Evolutionary conservation across 2,329 filamentous ascomycete genomes (phyloP).

Genomic region (Escovopsis sp.): DNA sequence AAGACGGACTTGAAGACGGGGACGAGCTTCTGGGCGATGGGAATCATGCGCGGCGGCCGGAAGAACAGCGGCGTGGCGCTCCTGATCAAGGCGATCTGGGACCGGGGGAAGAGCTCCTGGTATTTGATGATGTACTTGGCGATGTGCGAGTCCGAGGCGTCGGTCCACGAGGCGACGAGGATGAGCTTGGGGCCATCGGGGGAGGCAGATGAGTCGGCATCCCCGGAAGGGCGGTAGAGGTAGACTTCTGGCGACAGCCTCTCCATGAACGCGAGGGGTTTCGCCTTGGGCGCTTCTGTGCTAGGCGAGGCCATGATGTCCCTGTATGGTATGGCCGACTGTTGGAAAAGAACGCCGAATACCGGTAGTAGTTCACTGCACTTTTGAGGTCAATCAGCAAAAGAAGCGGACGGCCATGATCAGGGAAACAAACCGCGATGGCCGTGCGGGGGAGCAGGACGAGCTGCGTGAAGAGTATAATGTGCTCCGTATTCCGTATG

Average conservation of each 20-base stretch:
- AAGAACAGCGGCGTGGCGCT: constrained; percentile 5
- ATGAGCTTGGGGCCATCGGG: constrained; percentile 22
- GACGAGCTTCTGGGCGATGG: not conserved
- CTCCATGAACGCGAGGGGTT: constrained; percentile 1
- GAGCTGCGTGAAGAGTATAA: too few relatives aligned
- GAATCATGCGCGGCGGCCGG: not conserved
- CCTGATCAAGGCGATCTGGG: constrained; percentile 27
- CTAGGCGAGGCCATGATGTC: not conserved
- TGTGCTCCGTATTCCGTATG: too few relatives aligned
- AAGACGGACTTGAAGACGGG: not conserved
- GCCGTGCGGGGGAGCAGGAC: too few relatives aligned
- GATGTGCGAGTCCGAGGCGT: constrained; percentile 26
- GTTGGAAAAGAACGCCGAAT: too few relatives aligned
- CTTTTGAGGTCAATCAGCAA: too few relatives aligned
- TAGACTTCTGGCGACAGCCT: not conserved
- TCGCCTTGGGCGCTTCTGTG: not conserved
- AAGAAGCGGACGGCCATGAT: too few relatives aligned
- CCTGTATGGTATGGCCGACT: too few relatives aligned
- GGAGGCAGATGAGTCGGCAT: not conserved
- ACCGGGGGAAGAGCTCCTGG: constrained; percentile 23
- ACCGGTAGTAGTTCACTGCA: too few relatives aligned
- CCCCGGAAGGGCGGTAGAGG: constrained; percentile 1
- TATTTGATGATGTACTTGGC: constrained; percentile 29
- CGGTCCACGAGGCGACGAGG: constrained; percentile 30
- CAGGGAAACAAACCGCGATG: too few relatives aligned